phyloP scores from a whole-genome alignment of 441 rosid genomes.

The Erysimum pusillum region DNA sequence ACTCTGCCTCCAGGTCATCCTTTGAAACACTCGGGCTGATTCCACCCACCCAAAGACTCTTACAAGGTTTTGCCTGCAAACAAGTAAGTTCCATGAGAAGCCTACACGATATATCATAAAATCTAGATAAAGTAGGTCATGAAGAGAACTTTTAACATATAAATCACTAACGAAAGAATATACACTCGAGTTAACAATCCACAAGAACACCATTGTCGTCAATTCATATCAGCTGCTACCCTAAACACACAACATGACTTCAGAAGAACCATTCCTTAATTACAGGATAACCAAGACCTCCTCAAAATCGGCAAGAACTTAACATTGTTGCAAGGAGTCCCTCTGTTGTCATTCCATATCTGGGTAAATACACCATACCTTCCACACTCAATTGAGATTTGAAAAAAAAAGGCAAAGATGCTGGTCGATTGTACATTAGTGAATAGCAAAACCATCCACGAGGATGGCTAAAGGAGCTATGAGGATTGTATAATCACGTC shows the following conservation, averaged over 20 bases:
- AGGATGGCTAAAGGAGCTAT: not conserved
- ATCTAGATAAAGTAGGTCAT: conserved; percentile 7
- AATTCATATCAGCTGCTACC: conserved; percentile 24
- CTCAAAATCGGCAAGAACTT: not conserved
- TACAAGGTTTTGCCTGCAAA: conserved; percentile 85
- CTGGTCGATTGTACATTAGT: not conserved
- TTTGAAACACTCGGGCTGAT: conserved; percentile 69
- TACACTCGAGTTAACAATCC: conserved; percentile 8
- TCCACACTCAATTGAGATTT: not conserved
- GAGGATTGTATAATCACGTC: not conserved
- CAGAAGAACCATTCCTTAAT: conserved; percentile 12
- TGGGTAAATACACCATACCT: not conserved
- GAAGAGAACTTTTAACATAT: conserved; percentile 1
- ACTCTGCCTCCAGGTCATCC: conserved; percentile 80
- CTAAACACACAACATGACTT: conserved; percentile 24
- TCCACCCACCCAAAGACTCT: conserved; percentile 94
- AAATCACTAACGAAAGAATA: conserved; percentile 4
- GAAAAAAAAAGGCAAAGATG: not conserved
- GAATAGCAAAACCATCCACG: conserved; percentile 1
- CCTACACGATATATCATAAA: not conserved
- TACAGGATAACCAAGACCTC: not conserved
- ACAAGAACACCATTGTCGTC: conserved; percentile 1
- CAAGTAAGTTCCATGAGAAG: conserved; percentile 29
- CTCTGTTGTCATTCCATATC: not conserved
- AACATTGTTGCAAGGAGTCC: not conserved